Evolutionary conservation across 148 eudicot species (phyloP), one percentile per base, ranked within the genome.

Genomic region (Rhododendron griersonianum): DNA sequence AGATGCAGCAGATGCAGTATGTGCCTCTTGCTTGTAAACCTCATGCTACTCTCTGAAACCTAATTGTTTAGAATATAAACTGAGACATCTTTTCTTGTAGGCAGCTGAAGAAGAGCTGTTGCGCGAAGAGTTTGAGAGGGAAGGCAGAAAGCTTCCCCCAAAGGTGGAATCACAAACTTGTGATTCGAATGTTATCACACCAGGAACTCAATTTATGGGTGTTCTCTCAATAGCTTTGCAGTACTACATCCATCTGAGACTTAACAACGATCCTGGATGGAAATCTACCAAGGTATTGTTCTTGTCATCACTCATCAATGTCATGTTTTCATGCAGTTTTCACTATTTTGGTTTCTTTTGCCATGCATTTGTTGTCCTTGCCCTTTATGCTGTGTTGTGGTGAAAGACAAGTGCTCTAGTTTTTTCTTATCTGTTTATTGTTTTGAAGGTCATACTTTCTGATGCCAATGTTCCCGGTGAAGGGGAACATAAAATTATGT

Each of bases 391-490:
- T 69, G 37, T 28, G 18, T 5, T 23, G n/a, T 33, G 21, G 33
- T 51, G 80, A 74, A 84, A 61, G 44, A 84, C 2, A 28, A 19
- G 48, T 50, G 67, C 33, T 84, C 50, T 74, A 35, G 65, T 55
- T 75, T 53, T 84, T 73, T 57, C 65, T 84, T 71, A 84, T 19
- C 55, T 11, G 47, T 80, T 59, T 78, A 25, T 83, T 83, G 65
- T 81, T 85, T 84, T 89, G 92, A 89, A 97, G 99, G 99, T 97
- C 86, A 93, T 97, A 81, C 92, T 97, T 76, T 97, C 99, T 86
- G 99, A 97, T 89, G 99, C 99, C 69, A 97, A 94, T 93, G 99
- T 93, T 83, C 98, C 99, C 86, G 99, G 99, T 90, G 99, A 97
- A 92, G 99, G 99, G 86, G 99, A 97, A 74, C 98, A 97, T 90